Evolutionary conservation across 495 filamentous ascomycete genomes (phyloP).

Genomic region (Pyrenopolyporus hunteri): DNA sequence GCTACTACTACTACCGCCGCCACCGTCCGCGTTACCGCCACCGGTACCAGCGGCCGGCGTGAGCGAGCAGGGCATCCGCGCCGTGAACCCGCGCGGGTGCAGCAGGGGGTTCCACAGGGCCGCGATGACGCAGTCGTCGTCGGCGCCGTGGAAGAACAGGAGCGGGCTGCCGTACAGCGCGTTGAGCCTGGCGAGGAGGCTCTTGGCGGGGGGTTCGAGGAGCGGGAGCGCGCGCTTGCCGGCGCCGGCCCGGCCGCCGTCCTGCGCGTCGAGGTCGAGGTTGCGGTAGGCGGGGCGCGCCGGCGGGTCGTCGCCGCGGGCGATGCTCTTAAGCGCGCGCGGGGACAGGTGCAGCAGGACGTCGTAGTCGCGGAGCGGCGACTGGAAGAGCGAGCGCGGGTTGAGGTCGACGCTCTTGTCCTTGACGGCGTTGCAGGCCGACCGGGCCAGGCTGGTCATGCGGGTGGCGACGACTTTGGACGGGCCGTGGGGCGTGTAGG

Average conservation of each 20-base stretch:
- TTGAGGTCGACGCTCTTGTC: conserved; percentile 64
- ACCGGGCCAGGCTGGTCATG: conserved; percentile 79
- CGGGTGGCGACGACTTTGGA: conserved; percentile 82
- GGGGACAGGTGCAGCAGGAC: conserved; percentile 75
- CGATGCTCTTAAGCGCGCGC: conserved; percentile 51
- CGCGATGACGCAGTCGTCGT: conserved; percentile 65
- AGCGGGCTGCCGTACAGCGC: conserved; percentile 65
- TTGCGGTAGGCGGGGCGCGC: conserved; percentile 42
- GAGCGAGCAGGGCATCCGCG: conserved; percentile 73
- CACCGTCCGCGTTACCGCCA: conserved; percentile 11
- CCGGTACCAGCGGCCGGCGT: conserved; percentile 52
- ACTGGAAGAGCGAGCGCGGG: conserved; percentile 67
- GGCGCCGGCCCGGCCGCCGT: not conserved
- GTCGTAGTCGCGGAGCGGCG: conserved; percentile 77
- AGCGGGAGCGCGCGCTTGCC: conserved; percentile 48
- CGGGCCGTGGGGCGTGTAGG: conserved; percentile 71
- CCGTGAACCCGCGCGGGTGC: conserved; percentile 62
- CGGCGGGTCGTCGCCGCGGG: conserved; percentile 39
- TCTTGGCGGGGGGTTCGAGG: conserved; percentile 50
- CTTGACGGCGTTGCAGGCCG: conserved; percentile 66
- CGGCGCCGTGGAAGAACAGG: conserved; percentile 74
- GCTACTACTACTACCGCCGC: conserved; percentile 23
- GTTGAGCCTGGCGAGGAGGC: conserved; percentile 66
- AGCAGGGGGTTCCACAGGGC: conserved; percentile 82
- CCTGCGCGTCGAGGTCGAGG: conserved; percentile 71